Evolutionary conservation across 495 filamentous ascomycete genomes (phyloP).

Genomic region (Hypoxylon lienhwacheense): DNA sequence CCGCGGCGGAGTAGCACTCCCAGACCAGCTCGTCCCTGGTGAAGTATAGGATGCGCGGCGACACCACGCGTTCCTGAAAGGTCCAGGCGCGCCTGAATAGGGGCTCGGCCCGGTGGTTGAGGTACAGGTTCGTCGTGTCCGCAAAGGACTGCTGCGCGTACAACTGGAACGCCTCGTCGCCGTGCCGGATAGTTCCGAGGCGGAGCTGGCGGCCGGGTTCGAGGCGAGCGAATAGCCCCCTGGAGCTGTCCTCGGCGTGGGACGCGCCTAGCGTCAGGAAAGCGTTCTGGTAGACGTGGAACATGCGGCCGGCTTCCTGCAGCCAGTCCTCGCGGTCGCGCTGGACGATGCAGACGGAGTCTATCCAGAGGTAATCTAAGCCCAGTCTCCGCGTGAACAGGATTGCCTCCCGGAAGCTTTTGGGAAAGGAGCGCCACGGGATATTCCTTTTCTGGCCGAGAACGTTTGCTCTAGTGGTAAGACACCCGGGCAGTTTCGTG

Average conservation of each 20-base stretch:
- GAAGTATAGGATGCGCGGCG: not conserved
- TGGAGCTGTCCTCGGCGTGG: not conserved
- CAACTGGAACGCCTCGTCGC: not conserved
- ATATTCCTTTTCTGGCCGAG: not conserved
- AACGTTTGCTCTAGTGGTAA: not conserved
- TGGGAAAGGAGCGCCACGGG: slow-evolving; percentile 2
- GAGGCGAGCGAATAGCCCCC: not conserved
- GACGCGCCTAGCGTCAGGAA: not conserved
- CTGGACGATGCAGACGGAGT: slow-evolving; percentile 7
- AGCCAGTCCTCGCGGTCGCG: slow-evolving; percentile 2
- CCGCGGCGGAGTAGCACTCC: not conserved
- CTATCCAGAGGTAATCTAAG: slow-evolving; percentile 3
- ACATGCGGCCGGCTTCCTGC: slow-evolving; percentile 2
- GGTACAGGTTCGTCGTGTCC: not conserved
- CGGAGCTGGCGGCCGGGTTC: not conserved
- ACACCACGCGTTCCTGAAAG: not conserved
- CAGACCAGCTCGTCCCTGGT: not conserved
- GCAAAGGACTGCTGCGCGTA: not conserved
- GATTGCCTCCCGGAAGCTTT: slow-evolving; percentile 3
- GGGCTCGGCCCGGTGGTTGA: not conserved
- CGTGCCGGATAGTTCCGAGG: not conserved
- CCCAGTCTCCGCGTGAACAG: not conserved
- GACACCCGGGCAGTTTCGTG: not conserved
- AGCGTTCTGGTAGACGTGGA: slow-evolving; percentile 3
- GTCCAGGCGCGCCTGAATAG: not conserved